Conservation (phyloP, 148 eudicot species). For the Arctostaphylos glauca region DNA sequence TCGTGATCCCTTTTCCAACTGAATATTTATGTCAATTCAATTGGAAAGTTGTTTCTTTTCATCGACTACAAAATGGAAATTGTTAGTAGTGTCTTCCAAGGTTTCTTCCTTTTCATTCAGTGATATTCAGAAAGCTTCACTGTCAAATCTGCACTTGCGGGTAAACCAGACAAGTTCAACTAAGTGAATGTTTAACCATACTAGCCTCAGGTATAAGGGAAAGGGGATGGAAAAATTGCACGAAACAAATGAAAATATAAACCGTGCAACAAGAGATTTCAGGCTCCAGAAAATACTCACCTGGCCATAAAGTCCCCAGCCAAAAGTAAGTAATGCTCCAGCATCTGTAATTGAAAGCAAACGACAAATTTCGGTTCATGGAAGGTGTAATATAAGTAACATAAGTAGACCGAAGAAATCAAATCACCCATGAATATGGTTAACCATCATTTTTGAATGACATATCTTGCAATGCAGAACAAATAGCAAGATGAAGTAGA, state of each 20-base stretch:
- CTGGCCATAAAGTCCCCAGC: constrained; percentile 99
- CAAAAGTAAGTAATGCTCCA: constrained; percentile 88
- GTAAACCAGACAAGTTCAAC: not conserved
- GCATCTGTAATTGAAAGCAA: constrained; percentile 58
- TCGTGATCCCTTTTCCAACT: not conserved
- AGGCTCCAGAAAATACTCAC: constrained; percentile 29
- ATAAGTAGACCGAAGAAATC: too few species aligned
- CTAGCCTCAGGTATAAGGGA: not conserved
- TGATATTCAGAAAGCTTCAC: not conserved
- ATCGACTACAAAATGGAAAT: not conserved
- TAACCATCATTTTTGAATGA: not conserved
- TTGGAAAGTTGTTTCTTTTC: not conserved
- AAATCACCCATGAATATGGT: not conserved
- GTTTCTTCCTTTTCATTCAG: not conserved
- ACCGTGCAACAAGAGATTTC: not conserved
- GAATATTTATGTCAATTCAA: not conserved
- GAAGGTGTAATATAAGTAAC: not conserved
- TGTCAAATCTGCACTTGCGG: not conserved
- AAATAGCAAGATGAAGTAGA: not conserved
- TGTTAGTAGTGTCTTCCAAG: not conserved
- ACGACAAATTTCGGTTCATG: not conserved
- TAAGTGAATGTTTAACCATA: not conserved
- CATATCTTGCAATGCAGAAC: too few species aligned
- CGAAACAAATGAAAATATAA: not conserved
- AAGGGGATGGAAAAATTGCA: not conserved